Conservation (phyloP, 148 eudicot genomes). For the Mesembryanthemum crystallinum region DNA sequence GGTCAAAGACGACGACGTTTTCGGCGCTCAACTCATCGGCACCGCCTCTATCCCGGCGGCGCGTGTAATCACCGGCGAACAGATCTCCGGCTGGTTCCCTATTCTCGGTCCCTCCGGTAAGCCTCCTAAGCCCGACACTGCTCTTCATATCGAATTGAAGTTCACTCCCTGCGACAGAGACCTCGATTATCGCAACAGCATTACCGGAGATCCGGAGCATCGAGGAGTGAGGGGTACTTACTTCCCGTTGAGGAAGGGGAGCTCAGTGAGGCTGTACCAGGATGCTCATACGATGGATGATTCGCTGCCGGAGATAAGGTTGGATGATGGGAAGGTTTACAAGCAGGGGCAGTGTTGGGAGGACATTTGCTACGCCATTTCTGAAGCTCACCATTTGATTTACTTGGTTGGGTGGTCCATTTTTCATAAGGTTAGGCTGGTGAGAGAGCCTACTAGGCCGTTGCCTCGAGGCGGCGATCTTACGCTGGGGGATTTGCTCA, state of each 20-base stretch:
- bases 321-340: slow-evolving; percentile 52
- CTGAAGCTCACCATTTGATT: slow-evolving; percentile 86
- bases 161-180: slow-evolving; percentile 49
- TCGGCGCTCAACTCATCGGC: slow-evolving; percentile 76
- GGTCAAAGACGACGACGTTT: slow-evolving; percentile 71
- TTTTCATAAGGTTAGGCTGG: slow-evolving; percentile 67
- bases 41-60: slow-evolving; percentile 41
- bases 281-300: slow-evolving; percentile 61
- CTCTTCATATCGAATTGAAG: slow-evolving; percentile 37
- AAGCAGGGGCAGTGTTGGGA: slow-evolving; percentile 73
- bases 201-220: slow-evolving; percentile 41
- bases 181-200: slow-evolving; percentile 33
- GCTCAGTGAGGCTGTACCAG: slow-evolving; percentile 58
- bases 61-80: slow-evolving; percentile 39
- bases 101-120: slow-evolving; percentile 38
- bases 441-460: slow-evolving; percentile 80
- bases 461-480: slow-evolving; percentile 89
- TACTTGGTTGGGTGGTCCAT: slow-evolving; percentile 94
- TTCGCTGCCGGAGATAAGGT: slow-evolving; percentile 47
- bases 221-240: slow-evolving; percentile 54
- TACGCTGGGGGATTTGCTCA: slow-evolving; percentile 78
- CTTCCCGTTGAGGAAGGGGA: slow-evolving; percentile 69
- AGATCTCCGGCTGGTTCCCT: slow-evolving; percentile 47
- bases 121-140: slow-evolving; percentile 51
- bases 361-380: slow-evolving; percentile 78